Evolutionary conservation across 2,329 filamentous ascomycete species (phyloP).

Genomic region (Epichloe aotearoae): DNA sequence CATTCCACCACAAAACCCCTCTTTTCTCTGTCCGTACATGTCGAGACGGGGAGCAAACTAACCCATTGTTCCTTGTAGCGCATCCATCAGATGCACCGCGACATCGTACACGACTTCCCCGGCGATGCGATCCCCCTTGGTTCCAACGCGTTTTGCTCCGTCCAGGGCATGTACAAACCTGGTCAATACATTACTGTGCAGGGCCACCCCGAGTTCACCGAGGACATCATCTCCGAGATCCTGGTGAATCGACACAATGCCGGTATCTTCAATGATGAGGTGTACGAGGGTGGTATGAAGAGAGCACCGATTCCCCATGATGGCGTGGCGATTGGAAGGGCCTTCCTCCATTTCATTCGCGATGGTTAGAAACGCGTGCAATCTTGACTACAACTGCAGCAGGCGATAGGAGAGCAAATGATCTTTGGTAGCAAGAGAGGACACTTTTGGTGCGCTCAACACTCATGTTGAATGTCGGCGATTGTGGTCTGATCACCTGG

Average conservation of each 20-base stretch:
- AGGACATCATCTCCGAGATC: constrained; percentile 25
- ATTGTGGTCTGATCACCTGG: too few relatives aligned
- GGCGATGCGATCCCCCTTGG: constrained; percentile 25
- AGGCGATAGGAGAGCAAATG: too few relatives aligned
- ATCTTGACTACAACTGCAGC: too few relatives aligned
- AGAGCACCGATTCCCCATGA: constrained; percentile 60
- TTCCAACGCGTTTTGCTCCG: constrained; percentile 25
- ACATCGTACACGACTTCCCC: constrained; percentile 28
- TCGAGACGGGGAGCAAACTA: too few relatives aligned
- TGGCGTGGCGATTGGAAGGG: constrained; percentile 59
- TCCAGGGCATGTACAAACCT: constrained; percentile 30
- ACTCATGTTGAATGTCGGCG: too few relatives aligned
- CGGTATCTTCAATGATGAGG: constrained; percentile 57
- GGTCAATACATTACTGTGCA: constrained; percentile 28
- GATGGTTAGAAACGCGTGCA: constrained; percentile 27
- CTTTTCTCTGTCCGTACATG: background rate
- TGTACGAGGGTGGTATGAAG: constrained; percentile 54
- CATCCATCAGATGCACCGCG: constrained; percentile 35
- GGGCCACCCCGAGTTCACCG: constrained; percentile 34
- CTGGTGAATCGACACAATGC: constrained; percentile 41
- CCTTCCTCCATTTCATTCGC: constrained; percentile 64
- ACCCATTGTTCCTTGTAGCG: constrained; percentile 24
- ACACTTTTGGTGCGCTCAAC: too few relatives aligned
- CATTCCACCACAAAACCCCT: background rate
- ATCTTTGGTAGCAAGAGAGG: too few relatives aligned